Evolutionary conservation across 2,329 filamentous ascomycete species (phyloP).

Genomic region (Cercospora sojina): DNA sequence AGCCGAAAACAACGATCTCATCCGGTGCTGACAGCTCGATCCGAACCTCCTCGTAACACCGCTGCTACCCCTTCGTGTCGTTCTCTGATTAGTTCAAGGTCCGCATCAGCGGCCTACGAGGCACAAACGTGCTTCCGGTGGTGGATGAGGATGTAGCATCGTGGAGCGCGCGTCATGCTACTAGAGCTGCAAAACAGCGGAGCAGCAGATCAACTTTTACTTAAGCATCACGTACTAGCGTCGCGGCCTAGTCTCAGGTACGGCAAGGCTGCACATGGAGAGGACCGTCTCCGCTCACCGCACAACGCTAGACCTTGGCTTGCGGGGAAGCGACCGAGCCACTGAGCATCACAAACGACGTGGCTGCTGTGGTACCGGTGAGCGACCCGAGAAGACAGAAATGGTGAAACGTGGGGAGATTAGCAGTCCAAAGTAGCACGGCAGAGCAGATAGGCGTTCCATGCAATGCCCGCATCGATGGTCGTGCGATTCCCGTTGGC

Average conservation of each 20-base stretch:
- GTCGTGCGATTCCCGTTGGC: not conserved
- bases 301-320: conserved; percentile 5
- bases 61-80: not conserved
- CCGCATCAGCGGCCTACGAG: not conserved
- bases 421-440: not conserved
- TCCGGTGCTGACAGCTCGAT: not conserved
- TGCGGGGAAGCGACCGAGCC: conserved; percentile 16
- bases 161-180: conserved; percentile 14
- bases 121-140: conserved; percentile 5
- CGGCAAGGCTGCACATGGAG: conserved; percentile 16
- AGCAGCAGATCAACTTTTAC: conserved; percentile 16
- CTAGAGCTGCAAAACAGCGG: conserved; percentile 2
- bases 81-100: conserved; percentile 7
- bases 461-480: not conserved
- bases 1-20: not conserved
- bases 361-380: conserved; percentile 1
- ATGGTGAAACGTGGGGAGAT: not conserved
- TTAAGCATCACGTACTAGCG: conserved; percentile 22
- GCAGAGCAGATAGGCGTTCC: not conserved
- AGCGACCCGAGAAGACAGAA: not conserved
- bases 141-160: conserved; percentile 3
- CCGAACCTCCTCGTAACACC: not conserved
- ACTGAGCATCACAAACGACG: not conserved
- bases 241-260: conserved; percentile 17
- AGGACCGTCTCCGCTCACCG: conserved; percentile 13